A percentile compares a stretch with the other conserved stretches of the same genome.
These are phyloP conservation scores for Tulasnella sp. DNA, from an alignment of 768 basidiomycete species.

Conservation along the genomic window DNA sequence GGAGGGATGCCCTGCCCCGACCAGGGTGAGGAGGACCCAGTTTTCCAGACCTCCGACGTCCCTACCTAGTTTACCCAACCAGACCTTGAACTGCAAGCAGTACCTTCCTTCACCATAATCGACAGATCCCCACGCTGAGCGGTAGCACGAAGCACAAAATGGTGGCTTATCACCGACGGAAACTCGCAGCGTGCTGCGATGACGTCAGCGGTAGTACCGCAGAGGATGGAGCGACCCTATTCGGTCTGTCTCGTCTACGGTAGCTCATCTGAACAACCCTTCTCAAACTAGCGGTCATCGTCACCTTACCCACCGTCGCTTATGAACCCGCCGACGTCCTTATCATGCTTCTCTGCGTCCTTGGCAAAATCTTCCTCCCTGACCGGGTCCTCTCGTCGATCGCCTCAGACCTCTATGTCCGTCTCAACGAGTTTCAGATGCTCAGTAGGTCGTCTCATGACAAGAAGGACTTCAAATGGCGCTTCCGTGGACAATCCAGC, in stretches of 20 bases:
- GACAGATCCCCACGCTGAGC: not conserved
- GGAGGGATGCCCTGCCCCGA: too few species aligned
- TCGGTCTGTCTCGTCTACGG: not conserved
- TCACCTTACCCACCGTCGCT: constrained; percentile 15
- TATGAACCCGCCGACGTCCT: constrained; percentile 21
- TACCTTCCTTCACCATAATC: not conserved
- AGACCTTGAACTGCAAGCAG: constrained; percentile 1
- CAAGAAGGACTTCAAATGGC: constrained; percentile 57
- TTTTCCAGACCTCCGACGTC: constrained; percentile 15
- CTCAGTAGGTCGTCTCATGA: not conserved
- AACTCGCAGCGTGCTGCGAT: not conserved
- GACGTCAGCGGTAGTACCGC: not conserved
- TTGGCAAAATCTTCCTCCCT: not conserved
- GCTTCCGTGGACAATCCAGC: constrained; percentile 41
- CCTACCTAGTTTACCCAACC: constrained; percentile 2
- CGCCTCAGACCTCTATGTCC: not conserved
- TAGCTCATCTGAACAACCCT: not conserved
- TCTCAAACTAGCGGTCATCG: not conserved
- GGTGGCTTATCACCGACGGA: not conserved
- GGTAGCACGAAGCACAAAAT: not conserved
- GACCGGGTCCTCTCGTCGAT: not conserved
- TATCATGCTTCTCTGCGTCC: not conserved
- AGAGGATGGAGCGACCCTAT: not conserved
- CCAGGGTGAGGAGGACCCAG: not conserved
- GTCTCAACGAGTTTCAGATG: too few species aligned